phyloP scores from a whole-genome alignment of 345 rosid species.

The Melaleuca quinquenervia region DNA sequence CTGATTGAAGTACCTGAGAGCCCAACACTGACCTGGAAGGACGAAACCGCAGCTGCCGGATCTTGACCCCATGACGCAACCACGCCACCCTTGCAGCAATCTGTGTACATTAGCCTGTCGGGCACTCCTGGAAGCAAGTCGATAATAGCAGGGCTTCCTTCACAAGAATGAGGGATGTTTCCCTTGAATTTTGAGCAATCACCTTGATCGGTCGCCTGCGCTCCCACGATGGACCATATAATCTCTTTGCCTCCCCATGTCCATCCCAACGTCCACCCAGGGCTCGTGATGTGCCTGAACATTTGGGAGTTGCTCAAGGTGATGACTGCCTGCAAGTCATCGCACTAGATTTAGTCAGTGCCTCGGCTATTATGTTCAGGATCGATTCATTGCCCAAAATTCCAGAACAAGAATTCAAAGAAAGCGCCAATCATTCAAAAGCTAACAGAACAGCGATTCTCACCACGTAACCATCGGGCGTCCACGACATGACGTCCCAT shows the following conservation, averaged over 20 bases:
- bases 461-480: constrained; percentile 34
- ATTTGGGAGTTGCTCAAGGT: constrained; percentile 36
- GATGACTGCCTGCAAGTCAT: constrained; percentile 23
- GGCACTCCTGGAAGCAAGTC: constrained; percentile 43
- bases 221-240: constrained; percentile 40
- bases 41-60: constrained; percentile 17
- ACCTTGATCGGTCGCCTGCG: constrained; percentile 40
- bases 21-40: constrained; percentile 36
- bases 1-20: constrained; percentile 32
- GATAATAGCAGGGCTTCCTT: constrained; percentile 21
- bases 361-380: background rate
- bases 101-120: constrained; percentile 30
- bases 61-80: constrained; percentile 35
- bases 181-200: constrained; percentile 48
- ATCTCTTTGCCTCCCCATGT: constrained; percentile 38
- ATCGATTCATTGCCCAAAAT: background rate
- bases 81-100: constrained; percentile 50
- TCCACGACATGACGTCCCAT: constrained; percentile 44
- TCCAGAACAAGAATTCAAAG: background rate
- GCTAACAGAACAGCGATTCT: background rate
- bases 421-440: background rate
- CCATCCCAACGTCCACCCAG: constrained; percentile 48
- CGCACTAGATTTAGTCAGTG: background rate
- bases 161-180: constrained; percentile 39
- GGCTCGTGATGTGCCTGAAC: constrained; percentile 35